Evolutionary conservation across 2,329 filamentous ascomycete species (phyloP).

Genomic region (Ciborinia camelliae): DNA sequence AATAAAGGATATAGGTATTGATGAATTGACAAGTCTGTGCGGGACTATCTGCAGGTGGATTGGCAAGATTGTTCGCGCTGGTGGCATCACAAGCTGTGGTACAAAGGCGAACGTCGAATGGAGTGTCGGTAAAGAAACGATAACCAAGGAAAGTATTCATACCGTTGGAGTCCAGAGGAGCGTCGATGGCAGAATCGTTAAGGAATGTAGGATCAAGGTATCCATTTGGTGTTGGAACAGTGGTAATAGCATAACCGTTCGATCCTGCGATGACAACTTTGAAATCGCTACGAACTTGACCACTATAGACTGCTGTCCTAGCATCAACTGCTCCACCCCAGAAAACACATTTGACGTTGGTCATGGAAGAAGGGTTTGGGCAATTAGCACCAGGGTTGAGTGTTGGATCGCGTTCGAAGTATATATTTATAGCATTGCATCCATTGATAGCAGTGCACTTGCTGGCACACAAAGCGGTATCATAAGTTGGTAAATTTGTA

Average conservation of each 20-base stretch:
- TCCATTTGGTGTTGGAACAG: constrained; percentile 22
- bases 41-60: neutral
- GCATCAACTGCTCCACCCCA: constrained; percentile 36
- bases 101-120: constrained; percentile 7
- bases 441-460: constrained; percentile 31
- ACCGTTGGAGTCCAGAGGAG: constrained; percentile 6
- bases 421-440: constrained; percentile 38
- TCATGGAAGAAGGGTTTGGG: constrained; percentile 36
- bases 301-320: constrained; percentile 35
- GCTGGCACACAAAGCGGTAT: constrained; percentile 29
- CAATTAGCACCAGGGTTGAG: constrained; percentile 36
- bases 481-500: constrained; percentile 33
- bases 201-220: neutral
- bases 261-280: constrained; percentile 43
- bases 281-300: constrained; percentile 38
- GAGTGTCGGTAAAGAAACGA: constrained; percentile 8
- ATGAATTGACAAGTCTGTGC: constrained; percentile 11
- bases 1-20: constrained; percentile 11
- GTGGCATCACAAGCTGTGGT: constrained; percentile 12
- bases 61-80: neutral
- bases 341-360: constrained; percentile 39
- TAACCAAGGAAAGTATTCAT: constrained; percentile 5
- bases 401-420: constrained; percentile 38
- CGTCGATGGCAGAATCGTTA: neutral
- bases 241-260: constrained; percentile 40